Evolutionary conservation across 139 green algal species (phyloP).

Genomic region (Chlorella sp.): DNA sequence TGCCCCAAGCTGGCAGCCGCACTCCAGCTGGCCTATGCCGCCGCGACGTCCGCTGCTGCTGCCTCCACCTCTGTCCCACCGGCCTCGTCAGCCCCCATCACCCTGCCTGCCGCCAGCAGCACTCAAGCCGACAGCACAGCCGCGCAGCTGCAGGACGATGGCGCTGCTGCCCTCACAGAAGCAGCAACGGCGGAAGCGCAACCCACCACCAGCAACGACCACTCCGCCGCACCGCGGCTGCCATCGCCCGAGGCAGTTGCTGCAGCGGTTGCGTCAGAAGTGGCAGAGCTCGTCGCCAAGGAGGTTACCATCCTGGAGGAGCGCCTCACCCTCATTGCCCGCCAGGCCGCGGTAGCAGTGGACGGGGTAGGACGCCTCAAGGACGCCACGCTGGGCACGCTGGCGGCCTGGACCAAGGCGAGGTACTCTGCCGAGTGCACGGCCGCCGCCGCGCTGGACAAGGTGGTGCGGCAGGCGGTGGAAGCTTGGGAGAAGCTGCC

Average conservation of each 20-base stretch:
- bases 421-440: conserved; percentile 60
- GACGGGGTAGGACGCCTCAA: conserved; percentile 4
- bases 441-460: conserved; percentile 57
- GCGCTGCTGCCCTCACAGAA: conserved; percentile 39
- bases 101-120: too few species aligned
- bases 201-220: too few species aligned
- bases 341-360: conserved; percentile 2
- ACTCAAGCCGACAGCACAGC: conserved; percentile 57
- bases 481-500: conserved; percentile 38
- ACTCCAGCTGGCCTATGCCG: conserved; percentile 3
- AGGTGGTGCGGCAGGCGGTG: conserved; percentile 38
- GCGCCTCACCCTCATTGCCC: conserved; percentile 22
- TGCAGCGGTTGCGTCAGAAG: conserved; percentile 20
- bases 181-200: too few species aligned
- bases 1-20: conserved; percentile 6
- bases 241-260: too few species aligned
- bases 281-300: conserved; percentile 13
- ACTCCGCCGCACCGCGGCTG: too few species aligned
- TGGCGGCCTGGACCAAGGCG: conserved; percentile 3
- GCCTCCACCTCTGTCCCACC: too few species aligned
- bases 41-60: too few species aligned
- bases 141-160: conserved; percentile 41
- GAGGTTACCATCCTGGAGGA: conserved; percentile 34
- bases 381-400: background rate
- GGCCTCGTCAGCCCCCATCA: too few species aligned